phyloP scores from a whole-genome alignment of 345 rosid species.

The Pugionium cornutum region DNA sequence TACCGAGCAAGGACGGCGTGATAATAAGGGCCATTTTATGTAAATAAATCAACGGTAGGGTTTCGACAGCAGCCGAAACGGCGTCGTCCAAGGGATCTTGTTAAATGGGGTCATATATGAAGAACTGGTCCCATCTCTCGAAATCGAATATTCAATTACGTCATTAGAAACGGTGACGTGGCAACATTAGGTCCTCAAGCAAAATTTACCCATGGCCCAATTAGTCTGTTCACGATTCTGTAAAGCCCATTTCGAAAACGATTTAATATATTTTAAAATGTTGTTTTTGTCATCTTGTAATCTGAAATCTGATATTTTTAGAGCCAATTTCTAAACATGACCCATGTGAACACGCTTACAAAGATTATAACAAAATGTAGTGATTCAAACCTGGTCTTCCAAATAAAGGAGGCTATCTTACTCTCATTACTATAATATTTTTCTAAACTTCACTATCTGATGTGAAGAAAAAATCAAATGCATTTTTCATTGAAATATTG shows the following conservation, averaged over 20 bases:
- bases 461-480: constrained; percentile 21
- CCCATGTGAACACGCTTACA: constrained; percentile 32
- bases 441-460: neutral
- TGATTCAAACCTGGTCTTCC: constrained; percentile 6
- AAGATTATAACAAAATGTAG: neutral
- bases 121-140: constrained; percentile 12
- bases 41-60: constrained; percentile 27
- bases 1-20: constrained; percentile 20
- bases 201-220: constrained; percentile 27
- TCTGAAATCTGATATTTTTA: constrained; percentile 11
- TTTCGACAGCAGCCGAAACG: constrained; percentile 21
- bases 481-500: neutral
- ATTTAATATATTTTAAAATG: neutral
- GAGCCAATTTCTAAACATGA: constrained; percentile 23
- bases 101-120: constrained; percentile 10
- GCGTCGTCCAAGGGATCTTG: constrained; percentile 32
- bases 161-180: constrained; percentile 28
- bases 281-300: constrained; percentile 11
- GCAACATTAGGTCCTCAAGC: constrained; percentile 22
- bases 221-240: constrained; percentile 35
- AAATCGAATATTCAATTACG: constrained; percentile 31
- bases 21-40: constrained; percentile 19
- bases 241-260: constrained; percentile 36
- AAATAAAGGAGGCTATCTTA: neutral
- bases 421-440: neutral